Percentiles rank a stretch among this genome's conserved stretches.
These are phyloP conservation scores for Plantago ovata DNA, from an alignment of 257 asterid species.

Conservation along the genomic window DNA sequence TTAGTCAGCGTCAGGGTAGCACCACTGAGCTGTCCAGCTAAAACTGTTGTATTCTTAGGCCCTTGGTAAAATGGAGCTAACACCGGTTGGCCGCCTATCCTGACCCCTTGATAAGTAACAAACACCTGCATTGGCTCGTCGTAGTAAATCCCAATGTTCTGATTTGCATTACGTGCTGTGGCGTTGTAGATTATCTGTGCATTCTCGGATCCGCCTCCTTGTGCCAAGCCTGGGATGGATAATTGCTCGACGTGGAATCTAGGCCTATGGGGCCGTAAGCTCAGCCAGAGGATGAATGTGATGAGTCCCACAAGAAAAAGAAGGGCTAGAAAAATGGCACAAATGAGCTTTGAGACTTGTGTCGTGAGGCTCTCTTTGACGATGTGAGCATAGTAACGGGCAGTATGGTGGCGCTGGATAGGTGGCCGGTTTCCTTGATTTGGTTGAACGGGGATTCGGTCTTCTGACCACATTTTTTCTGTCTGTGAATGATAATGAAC, in stretches of 20 bases:
- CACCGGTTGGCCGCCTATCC: slow-evolving; percentile 37
- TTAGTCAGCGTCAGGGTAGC: slow-evolving; percentile 35
- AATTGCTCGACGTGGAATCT: slow-evolving; percentile 56
- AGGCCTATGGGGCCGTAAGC: slow-evolving; percentile 91
- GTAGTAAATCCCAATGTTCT: slow-evolving; percentile 53
- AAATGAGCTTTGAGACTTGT: slow-evolving; percentile 61
- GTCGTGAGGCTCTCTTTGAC: slow-evolving; percentile 78
- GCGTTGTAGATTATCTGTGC: slow-evolving; percentile 54
- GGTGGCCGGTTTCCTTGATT: slow-evolving; percentile 25
- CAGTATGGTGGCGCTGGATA: slow-evolving; percentile 58
- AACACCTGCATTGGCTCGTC: slow-evolving; percentile 55
- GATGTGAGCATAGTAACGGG: slow-evolving; percentile 74
- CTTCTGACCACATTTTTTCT: slow-evolving; percentile 24
- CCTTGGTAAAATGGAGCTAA: slow-evolving; percentile 55
- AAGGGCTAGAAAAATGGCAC: slow-evolving; percentile 53
- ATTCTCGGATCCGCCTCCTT: slow-evolving; percentile 31
- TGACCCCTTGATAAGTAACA: slow-evolving; percentile 43
- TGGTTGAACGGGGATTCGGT: slow-evolving; percentile 35
- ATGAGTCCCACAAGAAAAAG: slow-evolving; percentile 62
- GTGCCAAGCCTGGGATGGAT: slow-evolving; percentile 48
- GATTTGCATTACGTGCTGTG: slow-evolving; percentile 66
- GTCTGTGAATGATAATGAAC: neutral
- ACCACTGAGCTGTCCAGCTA: slow-evolving; percentile 53
- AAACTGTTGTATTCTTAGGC: slow-evolving; percentile 61
- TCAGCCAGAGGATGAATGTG: slow-evolving; percentile 79